These are phyloP conservation scores for Sphaerosporella brunnea DNA, from an alignment of 495 filamentous ascomycete genomes.

Conservation along the genomic window DNA sequence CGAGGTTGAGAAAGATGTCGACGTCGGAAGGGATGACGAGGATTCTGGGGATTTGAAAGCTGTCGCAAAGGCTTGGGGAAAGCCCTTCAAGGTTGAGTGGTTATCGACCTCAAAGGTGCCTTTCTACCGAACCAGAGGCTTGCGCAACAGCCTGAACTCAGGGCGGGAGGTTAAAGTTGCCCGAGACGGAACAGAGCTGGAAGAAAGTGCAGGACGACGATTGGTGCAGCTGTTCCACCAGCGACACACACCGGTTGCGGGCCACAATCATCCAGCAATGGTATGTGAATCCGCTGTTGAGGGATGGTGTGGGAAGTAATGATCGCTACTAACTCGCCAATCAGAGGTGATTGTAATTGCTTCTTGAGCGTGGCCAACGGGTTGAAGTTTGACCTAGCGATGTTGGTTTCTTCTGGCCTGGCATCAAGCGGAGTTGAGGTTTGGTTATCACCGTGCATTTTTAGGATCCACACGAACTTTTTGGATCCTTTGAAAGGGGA, in stretches of 20 bases:
- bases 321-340: too few species aligned
- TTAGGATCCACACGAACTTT: too few species aligned
- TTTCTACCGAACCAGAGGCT: slow-evolving; percentile 74
- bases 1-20: slow-evolving; percentile 28
- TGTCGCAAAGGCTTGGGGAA: slow-evolving; percentile 54
- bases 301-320: too few species aligned
- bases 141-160: slow-evolving; percentile 93
- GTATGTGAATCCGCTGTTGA: slow-evolving; percentile 10
- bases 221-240: slow-evolving; percentile 61
- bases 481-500: too few species aligned
- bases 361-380: too few species aligned
- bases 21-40: slow-evolving; percentile 29
- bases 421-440: too few species aligned
- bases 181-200: slow-evolving; percentile 84
- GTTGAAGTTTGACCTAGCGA: too few species aligned
- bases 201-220: slow-evolving; percentile 61
- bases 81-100: slow-evolving; percentile 88
- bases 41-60: slow-evolving; percentile 23
- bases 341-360: too few species aligned
- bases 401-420: too few species aligned
- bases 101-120: slow-evolving; percentile 68
- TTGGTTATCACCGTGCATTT: too few species aligned
- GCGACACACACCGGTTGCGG: background rate
- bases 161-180: slow-evolving; percentile 95
- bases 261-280: slow-evolving; percentile 6